Evolutionary conservation across 176 grass and related monocot genomes (phyloP), one percentile per base, ranked within the genome.

Genomic region (Bothriochloa decipiens): DNA sequence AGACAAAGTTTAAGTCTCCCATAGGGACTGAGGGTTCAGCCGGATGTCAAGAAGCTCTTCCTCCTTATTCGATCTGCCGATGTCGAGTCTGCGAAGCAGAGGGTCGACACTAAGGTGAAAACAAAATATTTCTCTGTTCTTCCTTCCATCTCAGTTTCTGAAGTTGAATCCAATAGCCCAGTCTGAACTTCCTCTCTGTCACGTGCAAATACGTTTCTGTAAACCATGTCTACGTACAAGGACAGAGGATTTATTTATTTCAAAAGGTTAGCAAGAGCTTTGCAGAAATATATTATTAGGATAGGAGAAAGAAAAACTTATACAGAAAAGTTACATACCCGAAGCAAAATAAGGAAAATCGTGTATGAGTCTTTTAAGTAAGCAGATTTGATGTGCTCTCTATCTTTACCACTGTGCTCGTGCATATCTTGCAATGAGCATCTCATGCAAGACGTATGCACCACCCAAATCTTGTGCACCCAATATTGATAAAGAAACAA

Each of bases 11-110:
- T n/a, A n/a, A n/a, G n/a, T n/a, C n/a, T n/a, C n/a, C n/a, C n/a
- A n/a, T n/a, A n/a, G n/a, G n/a, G n/a, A 41, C 57, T 86, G 6
- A 64, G 84, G 17, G 43, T 73, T 81, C 84, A 86, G 41, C 84
- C 77, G 50, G 68, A 11, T 32, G 84, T 80, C 41, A 80, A 80
- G 41, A 86, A 86, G 55, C 68, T 73, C 40, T 73, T 65, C 43
- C 84, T 86, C 1, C 78, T 81, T 0, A 46, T 87, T 42, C 78
- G 85, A 68, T 70, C 85, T 8, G 22, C 18, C 7, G 61, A 68
- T 18, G 35, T 8, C 0, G 43, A 52, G 72, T 87, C 78, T 6
- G 77, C 85, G 0, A 81, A 65, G 8, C 60, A 52, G 20, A 64
- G 85, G 77, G 28, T 82, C 22, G 37, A 52, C 8, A 82, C 39